Base-by-base conservation (phyloP, 345 rosid genomes). In the Eucalyptus grandis region DNA sequence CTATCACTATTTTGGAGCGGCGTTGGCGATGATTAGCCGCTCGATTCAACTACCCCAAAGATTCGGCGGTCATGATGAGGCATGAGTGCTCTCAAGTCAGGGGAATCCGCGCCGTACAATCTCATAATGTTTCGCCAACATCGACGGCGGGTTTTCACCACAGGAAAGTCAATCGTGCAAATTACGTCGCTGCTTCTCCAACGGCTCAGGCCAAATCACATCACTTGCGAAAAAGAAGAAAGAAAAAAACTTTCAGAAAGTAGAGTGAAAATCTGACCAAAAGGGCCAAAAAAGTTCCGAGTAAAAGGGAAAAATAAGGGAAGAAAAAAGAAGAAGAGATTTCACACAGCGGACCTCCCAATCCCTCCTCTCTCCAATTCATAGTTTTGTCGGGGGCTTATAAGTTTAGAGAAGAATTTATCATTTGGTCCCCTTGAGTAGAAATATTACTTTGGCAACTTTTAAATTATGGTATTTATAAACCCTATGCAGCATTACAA, bases 281-380 rank as follows among this genome's bases (percentile, higher is more conserved):
- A 77, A 77, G 47, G 83, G 47, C 81, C 11, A 16, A 34, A 67
- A 19, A 34, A 17, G 24, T 9, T 34, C 11, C 26, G 26, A 19
- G 82, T 69, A 34, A 69, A 69, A 69, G 58, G 58, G 26, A 8
- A 53, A 53, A 53, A 53, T 53, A 9, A 53, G 26, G 58, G 26
- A 53, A 53, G 11, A 15, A 15, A 53, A 0, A 6, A 2, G 14
- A 21, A 53, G 0, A 6, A 2, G 26, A 37, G 44, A 5, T 5
- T 9, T 34, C 44, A 19, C 83, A 21, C 26, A 4, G 27, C 7
- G 16, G 47, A 77, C 47, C 85, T 40, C 47, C 47, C 85, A 6
- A 1, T 5, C 47, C 30, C 83, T 40, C 77, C 21, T 65, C 21
- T 65, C 40, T 65, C 40, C 77, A 65, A 65, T 65, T 65, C 77